Percentiles rank a stretch among this genome's conserved stretches.
Evolutionary conservation across 192 early-diverging fungal genomes (phyloP).

Genomic region (Coemansia sp.): DNA sequence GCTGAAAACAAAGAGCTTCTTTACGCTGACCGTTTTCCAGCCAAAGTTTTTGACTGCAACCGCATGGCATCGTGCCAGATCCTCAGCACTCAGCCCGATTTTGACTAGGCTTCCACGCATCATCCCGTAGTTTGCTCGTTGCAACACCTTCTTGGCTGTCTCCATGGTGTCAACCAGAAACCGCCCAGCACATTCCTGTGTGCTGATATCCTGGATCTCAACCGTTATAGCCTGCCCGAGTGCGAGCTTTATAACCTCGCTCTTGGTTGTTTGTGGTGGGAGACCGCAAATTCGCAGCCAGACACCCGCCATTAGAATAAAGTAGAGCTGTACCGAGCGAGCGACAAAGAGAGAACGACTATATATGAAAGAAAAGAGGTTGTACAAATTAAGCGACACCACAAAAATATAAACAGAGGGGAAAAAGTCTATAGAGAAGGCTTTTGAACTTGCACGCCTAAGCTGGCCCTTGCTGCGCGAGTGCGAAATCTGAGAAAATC

Average conservation of each 20-base stretch:
- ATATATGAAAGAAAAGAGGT: background rate
- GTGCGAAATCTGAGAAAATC: too few species aligned
- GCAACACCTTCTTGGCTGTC: slow-evolving; percentile 6
- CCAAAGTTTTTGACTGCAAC: slow-evolving; percentile 7
- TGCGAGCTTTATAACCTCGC: slow-evolving; percentile 8
- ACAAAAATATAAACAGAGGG: background rate
- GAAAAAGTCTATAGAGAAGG: too few species aligned
- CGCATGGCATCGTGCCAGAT: slow-evolving; percentile 7
- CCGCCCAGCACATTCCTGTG: background rate
- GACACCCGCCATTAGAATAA: slow-evolving; percentile 16
- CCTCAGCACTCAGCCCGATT: slow-evolving; percentile 9
- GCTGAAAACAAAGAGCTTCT: slow-evolving; percentile 13
- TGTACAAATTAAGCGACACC: background rate
- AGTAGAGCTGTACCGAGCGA: background rate
- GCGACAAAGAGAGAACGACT: background rate
- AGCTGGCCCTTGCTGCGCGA: too few species aligned
- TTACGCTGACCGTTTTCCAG: background rate
- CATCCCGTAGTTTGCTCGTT: slow-evolving; percentile 14
- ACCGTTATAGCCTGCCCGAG: background rate
- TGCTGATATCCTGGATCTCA: background rate
- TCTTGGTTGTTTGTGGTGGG: background rate
- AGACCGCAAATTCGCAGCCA: slow-evolving; percentile 37
- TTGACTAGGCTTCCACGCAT: slow-evolving; percentile 8
- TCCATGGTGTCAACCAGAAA: slow-evolving; percentile 10
- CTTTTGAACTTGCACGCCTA: too few species aligned